Evolutionary conservation across 2,329 filamentous ascomycete species (phyloP).

Genomic region (Monilinia fructicola): DNA sequence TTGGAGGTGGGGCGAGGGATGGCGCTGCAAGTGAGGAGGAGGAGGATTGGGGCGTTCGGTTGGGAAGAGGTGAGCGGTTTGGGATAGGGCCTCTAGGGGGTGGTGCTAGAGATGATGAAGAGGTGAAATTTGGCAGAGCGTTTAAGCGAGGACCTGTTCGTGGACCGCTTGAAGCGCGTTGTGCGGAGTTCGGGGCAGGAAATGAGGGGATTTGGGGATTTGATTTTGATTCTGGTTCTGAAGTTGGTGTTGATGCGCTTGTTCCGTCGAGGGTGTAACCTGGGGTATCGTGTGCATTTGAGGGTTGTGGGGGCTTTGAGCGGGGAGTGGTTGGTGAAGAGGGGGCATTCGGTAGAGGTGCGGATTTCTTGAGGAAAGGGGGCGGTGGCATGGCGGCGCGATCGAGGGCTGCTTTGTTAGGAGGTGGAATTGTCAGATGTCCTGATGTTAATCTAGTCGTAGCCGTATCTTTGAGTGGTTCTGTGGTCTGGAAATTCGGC

Average conservation of each 20-base stretch:
- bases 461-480: neutral
- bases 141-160: constrained; percentile 28
- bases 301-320: constrained; percentile 38
- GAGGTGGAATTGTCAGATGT: neutral
- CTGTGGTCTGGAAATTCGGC: neutral
- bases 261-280: constrained; percentile 31
- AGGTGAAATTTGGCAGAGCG: constrained; percentile 27
- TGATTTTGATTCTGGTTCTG: constrained; percentile 13
- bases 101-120: constrained; percentile 22
- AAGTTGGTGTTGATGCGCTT: neutral
- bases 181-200: constrained; percentile 53
- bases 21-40: constrained; percentile 41
- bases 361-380: constrained; percentile 35
- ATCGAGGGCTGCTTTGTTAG: constrained; percentile 35
- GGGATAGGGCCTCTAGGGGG: constrained; percentile 30
- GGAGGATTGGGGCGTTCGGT: constrained; percentile 41
- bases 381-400: constrained; percentile 45
- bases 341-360: constrained; percentile 49
- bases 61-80: constrained; percentile 43
- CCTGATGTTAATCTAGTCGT: neutral
- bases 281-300: constrained; percentile 26
- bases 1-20: constrained; percentile 51
- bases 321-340: constrained; percentile 55
- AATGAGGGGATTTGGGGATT: constrained; percentile 42
- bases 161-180: constrained; percentile 45